A percentile compares a stretch with the other conserved stretches of the same genome.
Conservation (phyloP, 78 protist species). For the Dictyostelium brefeldianum region DNA sequence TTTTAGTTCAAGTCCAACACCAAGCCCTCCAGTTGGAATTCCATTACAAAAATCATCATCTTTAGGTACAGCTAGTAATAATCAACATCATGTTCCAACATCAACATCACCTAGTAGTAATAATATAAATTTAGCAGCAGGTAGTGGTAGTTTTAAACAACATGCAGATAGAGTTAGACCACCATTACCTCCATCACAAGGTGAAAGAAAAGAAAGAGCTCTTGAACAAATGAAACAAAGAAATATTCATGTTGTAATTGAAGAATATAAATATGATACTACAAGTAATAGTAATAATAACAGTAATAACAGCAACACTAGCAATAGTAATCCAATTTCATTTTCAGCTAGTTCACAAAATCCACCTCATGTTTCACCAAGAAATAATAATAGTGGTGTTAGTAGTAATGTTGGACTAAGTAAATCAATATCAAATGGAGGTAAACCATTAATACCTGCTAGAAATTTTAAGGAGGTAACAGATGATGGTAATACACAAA, state of each 20-base stretch:
- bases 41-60: conserved; percentile 14
- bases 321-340: not conserved
- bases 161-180: conserved; percentile 13
- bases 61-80: not conserved
- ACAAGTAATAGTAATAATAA: not conserved
- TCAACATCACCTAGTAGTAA: not conserved
- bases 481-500: not conserved
- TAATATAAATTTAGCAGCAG: not conserved
- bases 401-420: not conserved
- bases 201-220: conserved; percentile 61
- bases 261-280: not conserved
- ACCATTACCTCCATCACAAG: conserved; percentile 67
- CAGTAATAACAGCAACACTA: not conserved
- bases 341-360: not conserved
- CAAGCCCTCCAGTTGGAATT: not conserved
- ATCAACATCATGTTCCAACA: not conserved
- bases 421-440: not conserved
- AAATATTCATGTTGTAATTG: conserved; percentile 34
- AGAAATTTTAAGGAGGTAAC: not conserved
- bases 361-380: conserved; percentile 21
- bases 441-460: not conserved
- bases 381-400: not conserved
- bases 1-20: not conserved
- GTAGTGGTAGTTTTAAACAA: not conserved
- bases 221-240: conserved; percentile 63